Base-by-base conservation (phyloP, 2,329 filamentous ascomycete genomes). In the Coleophoma crateriformis region DNA sequence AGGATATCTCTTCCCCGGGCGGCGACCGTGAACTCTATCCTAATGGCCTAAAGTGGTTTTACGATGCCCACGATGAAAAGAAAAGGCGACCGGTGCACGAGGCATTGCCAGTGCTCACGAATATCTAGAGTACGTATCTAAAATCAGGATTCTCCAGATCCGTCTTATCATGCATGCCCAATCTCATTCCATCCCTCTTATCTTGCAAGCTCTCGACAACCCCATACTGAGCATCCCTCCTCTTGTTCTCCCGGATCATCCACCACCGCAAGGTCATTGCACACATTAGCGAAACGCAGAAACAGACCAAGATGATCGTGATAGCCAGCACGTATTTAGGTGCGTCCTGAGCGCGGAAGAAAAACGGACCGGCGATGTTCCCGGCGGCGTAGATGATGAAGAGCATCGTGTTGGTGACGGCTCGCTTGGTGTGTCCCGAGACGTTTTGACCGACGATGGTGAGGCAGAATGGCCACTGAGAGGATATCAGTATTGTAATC, bases 381-480 rank as follows among this genome's bases (percentile, higher is more conserved):
- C 71, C 72, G 4, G 65, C 69, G 33, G 70, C 72, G 57, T 75
- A 76, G 1, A 70, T 71, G 27, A 76, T 71, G 59, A 76, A 77
- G 59, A 75, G 76, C 58, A 75, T 66, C 6, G 68, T 66, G 45
- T 69, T 74, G 33, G 72, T 68, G 3, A 71, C 61, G 14, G 72
- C 64, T 3, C 70, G 68, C 55, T 76, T 77, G 2, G 73, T 76
- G 56, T 76, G 76, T 0, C 74, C 73, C 41, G 74, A 73, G 27
- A 75, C 67, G 48, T 77, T 77, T 4, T 72, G 75, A 0, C 72
- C 71, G 1, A 64, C 66, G 3, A 76, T 64, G 1, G 66, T 71
- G 11, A 74, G 64, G 1, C 73, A 62, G 19, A 72, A 11, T 55
- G 53, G 27, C 61, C 62, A 43, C 35, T 38, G 35, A 27, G 27